Conservation (phyloP, 2,329 filamentous ascomycete genomes). For the Dothiorella sarmentorum region DNA sequence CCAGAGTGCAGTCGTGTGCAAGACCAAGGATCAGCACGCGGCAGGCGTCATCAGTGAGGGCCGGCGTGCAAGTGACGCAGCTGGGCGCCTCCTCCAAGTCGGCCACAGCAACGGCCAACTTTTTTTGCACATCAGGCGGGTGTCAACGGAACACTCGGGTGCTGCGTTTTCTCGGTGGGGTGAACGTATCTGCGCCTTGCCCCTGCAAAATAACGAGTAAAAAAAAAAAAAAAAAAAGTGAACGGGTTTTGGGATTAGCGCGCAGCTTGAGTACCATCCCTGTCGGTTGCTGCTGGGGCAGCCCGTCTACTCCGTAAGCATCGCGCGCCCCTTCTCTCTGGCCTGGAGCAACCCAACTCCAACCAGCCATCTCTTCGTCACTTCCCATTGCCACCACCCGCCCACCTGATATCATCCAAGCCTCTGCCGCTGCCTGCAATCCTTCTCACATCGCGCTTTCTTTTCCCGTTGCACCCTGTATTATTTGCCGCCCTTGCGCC, state of each 20-base stretch:
- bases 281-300: no score
- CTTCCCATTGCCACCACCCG: neutral
- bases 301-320: neutral
- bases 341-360: neutral
- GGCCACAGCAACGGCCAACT: no score
- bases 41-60: neutral
- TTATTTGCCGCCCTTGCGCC: conserved; percentile 6
- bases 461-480: neutral
- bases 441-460: no score
- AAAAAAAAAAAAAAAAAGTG: no score
- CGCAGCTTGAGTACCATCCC: no score
- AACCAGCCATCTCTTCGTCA: neutral
- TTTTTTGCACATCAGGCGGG: neutral
- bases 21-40: neutral
- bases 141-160: no score
- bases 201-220: no score
- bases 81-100: neutral
- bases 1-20: neutral
- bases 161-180: no score
- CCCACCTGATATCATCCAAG: neutral
- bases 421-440: neutral
- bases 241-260: no score
- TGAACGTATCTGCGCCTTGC: no score
- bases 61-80: neutral
- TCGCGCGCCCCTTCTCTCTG: neutral